A percentile compares a stretch with the other conserved stretches of the same genome.
phyloP scores from a whole-genome alignment of 164 flowering plant species.

The Macadamia tetraphylla region DNA sequence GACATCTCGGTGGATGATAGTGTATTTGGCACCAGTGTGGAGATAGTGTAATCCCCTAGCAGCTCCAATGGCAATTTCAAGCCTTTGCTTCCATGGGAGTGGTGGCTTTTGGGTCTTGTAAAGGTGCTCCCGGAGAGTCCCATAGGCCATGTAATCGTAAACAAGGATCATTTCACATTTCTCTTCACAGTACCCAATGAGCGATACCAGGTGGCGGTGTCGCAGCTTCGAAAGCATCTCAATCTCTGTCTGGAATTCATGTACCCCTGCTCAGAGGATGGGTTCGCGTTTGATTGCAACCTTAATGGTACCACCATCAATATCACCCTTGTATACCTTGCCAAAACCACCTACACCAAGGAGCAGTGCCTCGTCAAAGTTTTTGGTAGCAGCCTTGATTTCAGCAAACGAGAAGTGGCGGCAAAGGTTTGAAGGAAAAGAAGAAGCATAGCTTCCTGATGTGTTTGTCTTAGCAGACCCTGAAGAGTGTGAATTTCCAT shows the following conservation, averaged over 20 bases:
- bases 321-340: conserved; percentile 71
- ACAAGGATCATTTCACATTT: conserved; percentile 82
- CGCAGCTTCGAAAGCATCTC: conserved; percentile 83
- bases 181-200: conserved; percentile 78
- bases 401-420: conserved; percentile 79
- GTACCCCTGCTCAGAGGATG: conserved; percentile 74
- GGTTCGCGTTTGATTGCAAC: conserved; percentile 86
- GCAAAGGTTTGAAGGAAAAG: conserved; percentile 72
- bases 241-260: conserved; percentile 78
- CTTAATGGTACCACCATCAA: conserved; percentile 61
- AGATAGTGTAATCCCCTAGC: conserved; percentile 73
- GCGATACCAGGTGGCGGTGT: conserved; percentile 73
- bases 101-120: conserved; percentile 72
- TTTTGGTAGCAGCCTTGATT: conserved; percentile 70
- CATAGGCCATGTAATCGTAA: conserved; percentile 80
- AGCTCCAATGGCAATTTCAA: conserved; percentile 76
- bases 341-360: conserved; percentile 86
- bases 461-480: conserved; percentile 71
- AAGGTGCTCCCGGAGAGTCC: conserved; percentile 77
- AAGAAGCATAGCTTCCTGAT: conserved; percentile 63
- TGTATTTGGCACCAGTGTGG: conserved; percentile 71
- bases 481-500: conserved; percentile 73
- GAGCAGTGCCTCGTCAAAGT: conserved; percentile 57
- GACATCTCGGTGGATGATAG: conserved; percentile 72
- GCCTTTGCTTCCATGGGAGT: conserved; percentile 73